These are phyloP conservation scores for Ambrosia hybrid DNA, from an alignment of 140 eudicot species.

Conservation along the genomic window DNA sequence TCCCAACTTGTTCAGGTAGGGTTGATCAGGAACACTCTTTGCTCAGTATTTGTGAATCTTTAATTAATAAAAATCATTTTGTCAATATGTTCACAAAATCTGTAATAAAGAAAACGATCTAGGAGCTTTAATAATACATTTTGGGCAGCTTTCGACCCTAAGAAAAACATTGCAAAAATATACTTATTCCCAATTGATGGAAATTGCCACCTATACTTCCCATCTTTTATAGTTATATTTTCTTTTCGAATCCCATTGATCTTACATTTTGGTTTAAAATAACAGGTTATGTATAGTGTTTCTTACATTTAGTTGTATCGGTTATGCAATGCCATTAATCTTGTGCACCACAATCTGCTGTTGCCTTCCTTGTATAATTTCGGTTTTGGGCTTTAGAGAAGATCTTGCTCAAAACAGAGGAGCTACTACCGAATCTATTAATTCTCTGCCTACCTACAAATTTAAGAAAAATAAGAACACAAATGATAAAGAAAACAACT, in stretches of 20 bases:
- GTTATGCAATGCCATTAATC: conserved; percentile 98
- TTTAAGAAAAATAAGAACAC: conserved; percentile 62
- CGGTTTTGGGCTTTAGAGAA: conserved; percentile 89
- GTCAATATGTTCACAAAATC: neutral
- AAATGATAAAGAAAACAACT: conserved; percentile 50
- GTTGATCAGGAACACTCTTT: neutral
- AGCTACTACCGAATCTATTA: conserved; percentile 91
- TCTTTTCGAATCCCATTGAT: neutral
- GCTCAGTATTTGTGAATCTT: neutral
- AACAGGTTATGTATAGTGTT: conserved; percentile 96
- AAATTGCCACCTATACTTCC: conserved; percentile 11
- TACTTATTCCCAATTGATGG: neutral
- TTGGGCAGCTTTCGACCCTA: neutral
- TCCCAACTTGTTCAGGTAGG: conserved; percentile 65
- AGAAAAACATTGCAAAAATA: conserved; percentile 1
- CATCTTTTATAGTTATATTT: neutral
- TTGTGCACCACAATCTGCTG: conserved; percentile 98
- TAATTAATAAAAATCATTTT: neutral
- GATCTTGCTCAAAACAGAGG: conserved; percentile 87
- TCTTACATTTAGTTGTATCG: conserved; percentile 93
- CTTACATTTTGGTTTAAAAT: conserved; percentile 16
- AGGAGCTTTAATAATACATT: neutral
- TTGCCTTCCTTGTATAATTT: conserved; percentile 97
- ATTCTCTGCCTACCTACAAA: conserved; percentile 83
- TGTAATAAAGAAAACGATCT: neutral